Evolutionary conservation across 108 stramenopile species (phyloP), one percentile per base, ranked within the genome.

Genomic region (Pseudonitzschia multistriata): DNA sequence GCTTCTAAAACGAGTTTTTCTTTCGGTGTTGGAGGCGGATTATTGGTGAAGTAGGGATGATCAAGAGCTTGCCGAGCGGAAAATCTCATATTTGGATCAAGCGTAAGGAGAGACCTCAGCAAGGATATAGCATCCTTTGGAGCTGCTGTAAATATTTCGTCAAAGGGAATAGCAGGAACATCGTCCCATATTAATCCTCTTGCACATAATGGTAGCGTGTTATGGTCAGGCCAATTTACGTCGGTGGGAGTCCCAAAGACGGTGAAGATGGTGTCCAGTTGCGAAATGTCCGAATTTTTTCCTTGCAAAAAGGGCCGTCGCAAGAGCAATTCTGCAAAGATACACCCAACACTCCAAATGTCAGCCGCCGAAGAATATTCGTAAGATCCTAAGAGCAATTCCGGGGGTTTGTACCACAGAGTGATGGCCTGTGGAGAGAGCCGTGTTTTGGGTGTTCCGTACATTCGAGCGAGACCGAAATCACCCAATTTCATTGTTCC

Each of bases 351-450:
- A 64, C 88, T 87, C 97, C 97, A 98, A 73, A 96, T 93, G 62
- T 98, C 97, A 10, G 94, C 91, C 0, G 94, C 89, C 8, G 95
- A 83, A 7, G 87, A 84, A 74, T 98, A 98, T 76, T 94, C 88
- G 3, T 79, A 88, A 14, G 93, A 83, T 15, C 97, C 97, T 22
- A 98, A 74, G n/a, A 98, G 71, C 0, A 98, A 69, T 57, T 98
- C 97, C 11, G 96, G 96, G 21, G 95, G 89, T 73, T 96, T 96
- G 81, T 98, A 98, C 96, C 96, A 98, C 60, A 96, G 71, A 8
- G 97, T 98, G 60, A 98, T 96, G 17, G 96, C 97, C 78, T 95
- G 84, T 28, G 93, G 93, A 10, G 85, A 85, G 24, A 95, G 63
- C 48, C 91, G 74, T 31, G 85, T 81, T 53, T 92, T 90, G 2